phyloP scores from a whole-genome alignment of 305 asterid species.

The Rubia tinctorum region DNA sequence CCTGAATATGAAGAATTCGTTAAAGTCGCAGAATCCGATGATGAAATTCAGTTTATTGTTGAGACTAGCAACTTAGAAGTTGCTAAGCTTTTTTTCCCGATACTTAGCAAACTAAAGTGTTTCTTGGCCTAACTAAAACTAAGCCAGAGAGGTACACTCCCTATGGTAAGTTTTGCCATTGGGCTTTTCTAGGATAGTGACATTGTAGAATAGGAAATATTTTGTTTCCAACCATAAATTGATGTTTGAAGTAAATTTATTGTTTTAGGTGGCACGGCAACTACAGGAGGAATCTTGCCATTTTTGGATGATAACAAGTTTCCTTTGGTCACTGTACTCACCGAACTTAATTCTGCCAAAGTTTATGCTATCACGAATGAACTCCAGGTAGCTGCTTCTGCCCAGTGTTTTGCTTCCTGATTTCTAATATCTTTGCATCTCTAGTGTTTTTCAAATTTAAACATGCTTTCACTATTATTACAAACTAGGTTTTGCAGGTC shows the following conservation, averaged over 20 bases:
- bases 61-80: constrained; percentile 65
- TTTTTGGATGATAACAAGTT: constrained; percentile 75
- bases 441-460: neutral
- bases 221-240: neutral
- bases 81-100: constrained; percentile 54
- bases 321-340: constrained; percentile 71
- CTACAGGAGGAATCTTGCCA: constrained; percentile 45
- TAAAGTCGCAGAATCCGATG: constrained; percentile 71
- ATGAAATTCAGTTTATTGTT: constrained; percentile 83
- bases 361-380: constrained; percentile 61
- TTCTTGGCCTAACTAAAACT: no score
- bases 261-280: constrained; percentile 31
- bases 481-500: neutral
- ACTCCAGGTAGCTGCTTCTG: constrained; percentile 54
- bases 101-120: no score
- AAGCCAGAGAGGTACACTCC: no score
- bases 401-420: constrained; percentile 5
- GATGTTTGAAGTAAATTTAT: neutral
- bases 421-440: constrained; percentile 2
- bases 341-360: constrained; percentile 88
- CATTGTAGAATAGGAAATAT: no score
- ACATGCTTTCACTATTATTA: neutral
- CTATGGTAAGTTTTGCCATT: no score
- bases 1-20: constrained; percentile 58
- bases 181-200: no score